Conservation (phyloP, 2,329 filamentous ascomycete species). For the Scedosporium dehoogii region DNA sequence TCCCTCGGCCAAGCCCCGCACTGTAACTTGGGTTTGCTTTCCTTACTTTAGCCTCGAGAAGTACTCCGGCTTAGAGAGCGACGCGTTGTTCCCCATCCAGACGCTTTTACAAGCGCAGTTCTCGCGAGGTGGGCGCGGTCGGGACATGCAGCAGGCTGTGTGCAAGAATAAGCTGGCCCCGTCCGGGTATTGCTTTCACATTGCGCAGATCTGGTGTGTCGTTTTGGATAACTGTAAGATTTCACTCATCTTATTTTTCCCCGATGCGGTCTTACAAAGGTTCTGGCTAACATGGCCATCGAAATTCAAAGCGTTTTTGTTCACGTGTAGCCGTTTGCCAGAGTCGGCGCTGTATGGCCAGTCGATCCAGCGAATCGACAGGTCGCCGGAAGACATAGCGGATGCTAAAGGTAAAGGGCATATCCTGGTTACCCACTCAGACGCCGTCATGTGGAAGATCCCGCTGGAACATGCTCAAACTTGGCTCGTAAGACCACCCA, state of each 20-base stretch:
- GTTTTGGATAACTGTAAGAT: slow-evolving; percentile 16
- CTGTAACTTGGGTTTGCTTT: slow-evolving; percentile 1
- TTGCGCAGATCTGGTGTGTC: slow-evolving; percentile 14
- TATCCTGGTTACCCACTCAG: slow-evolving; percentile 13
- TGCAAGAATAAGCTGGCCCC: slow-evolving; percentile 16
- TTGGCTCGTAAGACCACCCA: slow-evolving; percentile 15
- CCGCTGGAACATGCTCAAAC: slow-evolving; percentile 14
- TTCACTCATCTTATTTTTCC: background rate
- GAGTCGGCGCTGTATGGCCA: background rate
- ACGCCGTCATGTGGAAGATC: slow-evolving; percentile 14
- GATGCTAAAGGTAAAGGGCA: background rate
- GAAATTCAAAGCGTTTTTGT: slow-evolving; percentile 10
- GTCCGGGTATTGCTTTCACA: slow-evolving; percentile 5
- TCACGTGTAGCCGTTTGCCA: slow-evolving; percentile 13
- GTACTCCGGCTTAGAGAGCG: background rate
- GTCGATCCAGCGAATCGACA: background rate
- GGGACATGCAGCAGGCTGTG: slow-evolving; percentile 37
- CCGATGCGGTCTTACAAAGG: background rate
- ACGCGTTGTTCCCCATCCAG: background rate
- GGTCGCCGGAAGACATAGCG: background rate
- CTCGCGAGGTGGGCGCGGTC: slow-evolving; percentile 24
- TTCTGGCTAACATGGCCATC: too few species aligned
- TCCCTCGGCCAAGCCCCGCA: background rate
- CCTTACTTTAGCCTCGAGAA: slow-evolving; percentile 5
- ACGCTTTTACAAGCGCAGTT: slow-evolving; percentile 20